Evolutionary conservation across 2,329 filamentous ascomycete genomes (phyloP).

Genomic region (Nigrospora osmanthi): DNA sequence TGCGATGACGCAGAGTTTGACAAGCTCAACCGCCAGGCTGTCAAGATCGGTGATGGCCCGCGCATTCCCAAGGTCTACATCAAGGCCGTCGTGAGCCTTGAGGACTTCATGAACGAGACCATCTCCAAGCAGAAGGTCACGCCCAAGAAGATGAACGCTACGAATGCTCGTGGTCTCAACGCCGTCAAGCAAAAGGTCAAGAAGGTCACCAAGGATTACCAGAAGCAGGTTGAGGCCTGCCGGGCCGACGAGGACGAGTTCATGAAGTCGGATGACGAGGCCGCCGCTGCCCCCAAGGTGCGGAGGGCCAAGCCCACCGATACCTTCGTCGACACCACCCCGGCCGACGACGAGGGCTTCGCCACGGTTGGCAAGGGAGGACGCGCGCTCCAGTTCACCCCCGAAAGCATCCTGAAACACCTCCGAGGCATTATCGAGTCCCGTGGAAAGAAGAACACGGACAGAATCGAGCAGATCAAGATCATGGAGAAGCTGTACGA

Average conservation of each 20-base stretch:
- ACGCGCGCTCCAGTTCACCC: conserved; percentile 83
- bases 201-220: conserved; percentile 97
- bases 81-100: conserved; percentile 85
- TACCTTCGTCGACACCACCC: conserved; percentile 39
- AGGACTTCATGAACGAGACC: conserved; percentile 90
- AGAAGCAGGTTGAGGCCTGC: conserved; percentile 80
- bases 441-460: conserved; percentile 97
- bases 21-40: conserved; percentile 81
- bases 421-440: conserved; percentile 89
- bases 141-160: conserved; percentile 98
- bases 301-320: conserved; percentile 45
- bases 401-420: conserved; percentile 97
- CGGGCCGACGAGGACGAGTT: conserved; percentile 76
- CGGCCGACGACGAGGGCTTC: conserved; percentile 77
- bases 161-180: conserved; percentile 87
- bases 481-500: conserved; percentile 95
- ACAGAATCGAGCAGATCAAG: conserved; percentile 88
- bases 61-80: conserved; percentile 87
- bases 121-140: conserved; percentile 93
- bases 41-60: conserved; percentile 69
- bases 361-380: conserved; percentile 83
- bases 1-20: conserved; percentile 65
- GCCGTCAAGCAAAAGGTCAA: conserved; percentile 97
- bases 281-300: conserved; percentile 42
- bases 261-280: conserved; percentile 78